Evolutionary conservation across 768 basidiomycete genomes (phyloP).

Genomic region (Collybia sordida): DNA sequence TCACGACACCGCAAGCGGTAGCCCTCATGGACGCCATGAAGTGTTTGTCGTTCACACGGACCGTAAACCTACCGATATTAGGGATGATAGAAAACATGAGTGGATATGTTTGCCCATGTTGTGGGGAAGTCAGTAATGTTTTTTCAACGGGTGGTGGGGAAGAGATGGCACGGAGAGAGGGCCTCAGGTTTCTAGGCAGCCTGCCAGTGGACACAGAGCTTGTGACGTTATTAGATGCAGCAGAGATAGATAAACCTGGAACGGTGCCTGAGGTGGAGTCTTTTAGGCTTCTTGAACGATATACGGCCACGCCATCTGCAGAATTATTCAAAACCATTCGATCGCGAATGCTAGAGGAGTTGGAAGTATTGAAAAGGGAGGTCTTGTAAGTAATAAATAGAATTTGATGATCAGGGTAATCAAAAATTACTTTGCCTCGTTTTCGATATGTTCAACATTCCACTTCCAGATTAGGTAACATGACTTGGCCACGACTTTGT

Average conservation of each 20-base stretch:
- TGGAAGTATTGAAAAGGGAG: not conserved
- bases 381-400: not conserved
- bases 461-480: slow-evolving; percentile 28
- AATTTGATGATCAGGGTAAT: not conserved
- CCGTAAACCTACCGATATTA: slow-evolving; percentile 81
- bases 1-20: slow-evolving; percentile 97
- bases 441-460: slow-evolving; percentile 23
- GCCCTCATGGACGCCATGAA: slow-evolving; percentile 95
- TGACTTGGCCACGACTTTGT: slow-evolving; percentile 21
- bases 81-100: slow-evolving; percentile 99
- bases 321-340: slow-evolving; percentile 66
- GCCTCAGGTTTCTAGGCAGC: slow-evolving; percentile 76
- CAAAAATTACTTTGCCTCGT: slow-evolving; percentile 30
- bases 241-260: slow-evolving; percentile 26
- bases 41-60: slow-evolving; percentile 92
- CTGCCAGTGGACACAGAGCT: slow-evolving; percentile 94
- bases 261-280: slow-evolving; percentile 13
- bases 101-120: slow-evolving; percentile 97
- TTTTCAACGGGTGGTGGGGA: slow-evolving; percentile 94
- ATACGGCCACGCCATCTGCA: slow-evolving; percentile 67
- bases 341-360: slow-evolving; percentile 13
- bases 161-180: slow-evolving; percentile 79
- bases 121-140: slow-evolving; percentile 91
- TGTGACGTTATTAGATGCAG: slow-evolving; percentile 80
- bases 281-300: slow-evolving; percentile 50